A percentile compares a stretch with the other conserved stretches of the same genome.
These are phyloP conservation scores for Hypoxylon sp. DNA, from an alignment of 2,329 filamentous ascomycete species.

Conservation along the genomic window DNA sequence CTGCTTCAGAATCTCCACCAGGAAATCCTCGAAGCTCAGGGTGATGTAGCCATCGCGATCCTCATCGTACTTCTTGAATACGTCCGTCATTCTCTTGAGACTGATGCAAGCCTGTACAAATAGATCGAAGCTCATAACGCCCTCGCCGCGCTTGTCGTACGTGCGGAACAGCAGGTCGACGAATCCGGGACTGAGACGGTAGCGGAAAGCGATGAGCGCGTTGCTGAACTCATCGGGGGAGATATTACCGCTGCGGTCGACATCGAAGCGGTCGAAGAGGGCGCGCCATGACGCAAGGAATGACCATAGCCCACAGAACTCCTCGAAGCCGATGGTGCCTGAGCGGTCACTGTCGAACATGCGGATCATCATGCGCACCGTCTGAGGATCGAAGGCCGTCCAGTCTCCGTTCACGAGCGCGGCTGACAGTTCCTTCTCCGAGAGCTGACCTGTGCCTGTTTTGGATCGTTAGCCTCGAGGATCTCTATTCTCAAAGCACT, in stretches of 20 bases:
- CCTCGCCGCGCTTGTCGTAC: slow-evolving; percentile 83
- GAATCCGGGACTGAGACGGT: slow-evolving; percentile 87
- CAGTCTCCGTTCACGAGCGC: slow-evolving; percentile 98
- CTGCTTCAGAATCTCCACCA: slow-evolving; percentile 77
- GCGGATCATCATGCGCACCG: slow-evolving; percentile 98
- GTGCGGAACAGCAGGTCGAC: slow-evolving; percentile 87
- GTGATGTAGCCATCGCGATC: slow-evolving; percentile 95
- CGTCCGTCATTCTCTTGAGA: slow-evolving; percentile 98
- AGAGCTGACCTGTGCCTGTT: slow-evolving; percentile 82
- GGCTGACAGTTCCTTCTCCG: slow-evolving; percentile 86
- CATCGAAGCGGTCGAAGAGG: slow-evolving; percentile 95
- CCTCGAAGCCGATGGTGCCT: slow-evolving; percentile 92
- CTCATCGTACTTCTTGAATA: slow-evolving; percentile 98
- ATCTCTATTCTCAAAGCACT: slow-evolving; percentile 2
- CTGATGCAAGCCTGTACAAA: slow-evolving; percentile 98
- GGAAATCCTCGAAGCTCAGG: slow-evolving; percentile 84
- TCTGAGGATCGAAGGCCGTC: slow-evolving; percentile 92
- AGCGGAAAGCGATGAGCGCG: slow-evolving; percentile 92
- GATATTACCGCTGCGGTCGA: slow-evolving; percentile 88
- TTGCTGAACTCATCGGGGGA: slow-evolving; percentile 89
- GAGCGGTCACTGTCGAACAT: slow-evolving; percentile 97
- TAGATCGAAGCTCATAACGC: slow-evolving; percentile 89
- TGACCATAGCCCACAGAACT: slow-evolving; percentile 96
- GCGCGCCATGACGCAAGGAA: slow-evolving; percentile 95
- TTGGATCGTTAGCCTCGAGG: slow-evolving; percentile 30